phyloP scores from a whole-genome alignment of 805 yeast genomes.

The Starmerella apis region DNA sequence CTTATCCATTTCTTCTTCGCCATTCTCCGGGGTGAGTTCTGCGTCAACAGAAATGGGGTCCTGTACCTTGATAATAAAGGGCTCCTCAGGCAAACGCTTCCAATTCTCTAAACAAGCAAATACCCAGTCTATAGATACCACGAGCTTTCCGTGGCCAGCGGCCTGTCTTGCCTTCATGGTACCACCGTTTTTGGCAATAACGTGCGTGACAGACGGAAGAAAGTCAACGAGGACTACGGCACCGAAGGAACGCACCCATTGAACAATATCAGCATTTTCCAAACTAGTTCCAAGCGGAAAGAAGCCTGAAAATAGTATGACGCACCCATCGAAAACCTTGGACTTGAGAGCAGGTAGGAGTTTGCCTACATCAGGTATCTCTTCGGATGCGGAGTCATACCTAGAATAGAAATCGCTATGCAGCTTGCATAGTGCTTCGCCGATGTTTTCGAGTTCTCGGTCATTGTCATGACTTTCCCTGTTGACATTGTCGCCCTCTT shows the following conservation, averaged over 20 bases:
- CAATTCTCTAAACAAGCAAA: conserved; percentile 75
- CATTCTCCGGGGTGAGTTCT: neutral
- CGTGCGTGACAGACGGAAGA: conserved; percentile 69
- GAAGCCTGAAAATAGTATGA: conserved; percentile 77
- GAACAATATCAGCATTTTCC: conserved; percentile 72
- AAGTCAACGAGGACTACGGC: conserved; percentile 70
- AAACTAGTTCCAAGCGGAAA: conserved; percentile 65
- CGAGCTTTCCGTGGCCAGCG: conserved; percentile 48
- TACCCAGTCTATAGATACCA: conserved; percentile 90
- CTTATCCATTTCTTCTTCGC: conserved; percentile 34
- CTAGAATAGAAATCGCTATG: conserved; percentile 57
- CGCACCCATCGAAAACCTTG: conserved; percentile 54
- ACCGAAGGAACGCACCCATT: conserved; percentile 89
- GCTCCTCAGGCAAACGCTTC: conserved; percentile 55
- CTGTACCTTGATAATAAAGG: conserved; percentile 45
- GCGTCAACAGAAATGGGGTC: conserved; percentile 35
- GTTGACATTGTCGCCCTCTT: conserved; percentile 7
- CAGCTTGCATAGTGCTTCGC: conserved; percentile 49
- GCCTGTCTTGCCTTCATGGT: conserved; percentile 83
- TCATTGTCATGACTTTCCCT: conserved; percentile 34
- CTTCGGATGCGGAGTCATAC: conserved; percentile 30
- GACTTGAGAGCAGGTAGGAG: conserved; percentile 59
- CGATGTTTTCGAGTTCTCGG: conserved; percentile 55
- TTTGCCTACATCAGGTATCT: conserved; percentile 29
- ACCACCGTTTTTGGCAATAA: conserved; percentile 67